Conservation (phyloP, 345 rosid genomes). For the Gossypium thurberi region DNA sequence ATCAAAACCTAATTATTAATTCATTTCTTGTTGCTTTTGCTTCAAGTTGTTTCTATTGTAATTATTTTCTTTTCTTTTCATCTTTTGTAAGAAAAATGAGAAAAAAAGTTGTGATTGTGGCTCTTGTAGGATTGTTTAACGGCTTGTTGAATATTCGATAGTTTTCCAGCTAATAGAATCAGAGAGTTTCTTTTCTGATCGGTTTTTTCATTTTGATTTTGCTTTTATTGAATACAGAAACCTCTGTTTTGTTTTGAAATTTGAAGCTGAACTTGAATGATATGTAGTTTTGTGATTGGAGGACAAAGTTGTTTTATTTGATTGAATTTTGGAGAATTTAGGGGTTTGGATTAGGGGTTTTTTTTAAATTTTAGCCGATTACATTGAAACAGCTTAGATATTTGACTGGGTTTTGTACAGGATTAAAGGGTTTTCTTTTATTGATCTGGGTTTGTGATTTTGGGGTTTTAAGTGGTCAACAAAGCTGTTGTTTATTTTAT, state of each 20-base stretch:
- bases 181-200: constrained; percentile 2
- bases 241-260: neutral
- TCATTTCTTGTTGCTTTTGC: constrained; percentile 6
- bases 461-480: neutral
- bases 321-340: constrained; percentile 9
- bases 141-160: neutral
- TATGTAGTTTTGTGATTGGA: neutral
- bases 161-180: neutral
- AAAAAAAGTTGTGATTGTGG: neutral
- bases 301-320: constrained; percentile 3
- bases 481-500: neutral
- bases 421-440: neutral
- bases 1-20: neutral
- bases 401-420: neutral
- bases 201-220: neutral
- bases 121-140: neutral
- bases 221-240: constrained; percentile 12
- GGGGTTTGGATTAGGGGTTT: constrained; percentile 10
- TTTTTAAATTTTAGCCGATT: neutral
- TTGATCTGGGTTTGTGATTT: constrained; percentile 2
- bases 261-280: neutral
- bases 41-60: constrained; percentile 12
- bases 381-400: neutral
- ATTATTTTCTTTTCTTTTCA: neutral
- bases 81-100: neutral